Percentiles rank a stretch among this genome's conserved stretches.
Evolutionary conservation across 2,329 filamentous ascomycete genomes (phyloP).

Genomic region (Paecilomyces sp.): DNA sequence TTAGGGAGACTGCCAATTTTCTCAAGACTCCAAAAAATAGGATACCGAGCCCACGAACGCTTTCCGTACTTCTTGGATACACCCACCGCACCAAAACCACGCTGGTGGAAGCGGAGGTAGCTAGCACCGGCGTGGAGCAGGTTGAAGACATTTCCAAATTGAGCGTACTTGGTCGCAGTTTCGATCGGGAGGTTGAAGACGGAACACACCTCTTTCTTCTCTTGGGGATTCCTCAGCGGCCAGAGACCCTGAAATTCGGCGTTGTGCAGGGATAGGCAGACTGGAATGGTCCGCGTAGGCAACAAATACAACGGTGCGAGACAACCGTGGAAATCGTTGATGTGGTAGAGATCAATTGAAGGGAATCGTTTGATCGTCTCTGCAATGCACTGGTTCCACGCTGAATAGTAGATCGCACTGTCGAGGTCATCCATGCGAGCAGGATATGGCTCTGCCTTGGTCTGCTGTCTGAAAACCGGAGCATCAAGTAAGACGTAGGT

Average conservation of each 20-base stretch:
- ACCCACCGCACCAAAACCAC: slow-evolving; percentile 55
- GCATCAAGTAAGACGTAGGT: slow-evolving; percentile 57
- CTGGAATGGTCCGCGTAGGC: slow-evolving; percentile 17
- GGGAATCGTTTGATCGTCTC: slow-evolving; percentile 51
- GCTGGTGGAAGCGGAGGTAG: slow-evolving; percentile 53
- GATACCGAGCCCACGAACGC: slow-evolving; percentile 53
- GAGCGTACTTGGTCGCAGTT: slow-evolving; percentile 49
- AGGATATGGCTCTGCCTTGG: slow-evolving; percentile 52
- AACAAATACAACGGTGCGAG: slow-evolving; percentile 54
- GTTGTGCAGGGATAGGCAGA: slow-evolving; percentile 54
- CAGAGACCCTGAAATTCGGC: slow-evolving; percentile 58
- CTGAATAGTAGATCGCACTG: slow-evolving; percentile 55
- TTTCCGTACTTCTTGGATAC: slow-evolving; percentile 58
- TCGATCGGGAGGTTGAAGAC: slow-evolving; percentile 51
- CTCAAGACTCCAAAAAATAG: slow-evolving; percentile 56
- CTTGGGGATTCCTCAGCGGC: slow-evolving; percentile 51
- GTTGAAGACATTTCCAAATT: slow-evolving; percentile 60
- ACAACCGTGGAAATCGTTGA: slow-evolving; percentile 54
- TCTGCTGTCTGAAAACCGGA: slow-evolving; percentile 54
- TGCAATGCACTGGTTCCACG: slow-evolving; percentile 59
- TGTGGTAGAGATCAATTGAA: slow-evolving; percentile 48
- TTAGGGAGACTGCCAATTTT: slow-evolving; percentile 52
- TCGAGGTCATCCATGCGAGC: slow-evolving; percentile 57
- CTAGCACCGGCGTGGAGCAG: slow-evolving; percentile 53
- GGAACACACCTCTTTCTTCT: slow-evolving; percentile 50